A percentile compares a stretch with the other conserved stretches of the same genome.
Conservation (phyloP, 2,329 filamentous ascomycete species). For the Teratosphaeria viscida region DNA sequence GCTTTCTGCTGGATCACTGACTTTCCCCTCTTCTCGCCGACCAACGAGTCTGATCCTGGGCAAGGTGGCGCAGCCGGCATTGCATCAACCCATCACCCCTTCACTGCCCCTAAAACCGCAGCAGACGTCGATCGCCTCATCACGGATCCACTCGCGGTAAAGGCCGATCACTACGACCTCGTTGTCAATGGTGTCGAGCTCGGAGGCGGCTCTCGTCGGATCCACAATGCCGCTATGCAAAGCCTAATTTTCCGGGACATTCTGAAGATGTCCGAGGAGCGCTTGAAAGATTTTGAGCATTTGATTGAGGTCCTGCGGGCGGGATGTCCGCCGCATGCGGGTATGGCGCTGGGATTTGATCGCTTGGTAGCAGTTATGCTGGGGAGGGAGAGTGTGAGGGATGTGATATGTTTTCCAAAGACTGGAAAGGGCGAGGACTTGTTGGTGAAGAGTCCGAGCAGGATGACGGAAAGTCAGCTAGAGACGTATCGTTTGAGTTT, state of each 20-base stretch:
- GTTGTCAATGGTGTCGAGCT: conserved; percentile 93
- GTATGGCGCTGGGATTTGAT: conserved; percentile 88
- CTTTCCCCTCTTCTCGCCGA: conserved; percentile 84
- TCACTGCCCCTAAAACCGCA: conserved; percentile 71
- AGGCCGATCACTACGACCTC: conserved; percentile 87
- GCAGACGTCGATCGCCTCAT: conserved; percentile 65
- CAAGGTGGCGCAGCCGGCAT: conserved; percentile 76
- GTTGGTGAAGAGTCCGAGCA: conserved; percentile 67
- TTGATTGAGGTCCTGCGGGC: conserved; percentile 69
- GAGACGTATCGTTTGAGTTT: conserved; percentile 47
- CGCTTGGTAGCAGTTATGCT: conserved; percentile 71
- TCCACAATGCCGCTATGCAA: conserved; percentile 74
- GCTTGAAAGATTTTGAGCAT: conserved; percentile 74
- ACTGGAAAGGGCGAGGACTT: conserved; percentile 79
- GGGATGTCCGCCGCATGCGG: conserved; percentile 90
- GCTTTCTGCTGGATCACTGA: conserved; percentile 76
- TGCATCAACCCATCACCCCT: conserved; percentile 85
- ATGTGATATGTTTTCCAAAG: conserved; percentile 97
- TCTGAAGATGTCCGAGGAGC: conserved; percentile 61
- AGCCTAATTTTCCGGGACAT: conserved; percentile 76
- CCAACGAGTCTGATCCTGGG: conserved; percentile 54
- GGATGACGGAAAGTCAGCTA: conserved; percentile 51
- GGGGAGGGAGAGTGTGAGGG: conserved; percentile 65
- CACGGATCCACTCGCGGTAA: conserved; percentile 58
- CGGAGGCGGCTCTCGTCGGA: conserved; percentile 84